Conservation (phyloP, 768 basidiomycete species). For the Phaffia australis region DNA sequence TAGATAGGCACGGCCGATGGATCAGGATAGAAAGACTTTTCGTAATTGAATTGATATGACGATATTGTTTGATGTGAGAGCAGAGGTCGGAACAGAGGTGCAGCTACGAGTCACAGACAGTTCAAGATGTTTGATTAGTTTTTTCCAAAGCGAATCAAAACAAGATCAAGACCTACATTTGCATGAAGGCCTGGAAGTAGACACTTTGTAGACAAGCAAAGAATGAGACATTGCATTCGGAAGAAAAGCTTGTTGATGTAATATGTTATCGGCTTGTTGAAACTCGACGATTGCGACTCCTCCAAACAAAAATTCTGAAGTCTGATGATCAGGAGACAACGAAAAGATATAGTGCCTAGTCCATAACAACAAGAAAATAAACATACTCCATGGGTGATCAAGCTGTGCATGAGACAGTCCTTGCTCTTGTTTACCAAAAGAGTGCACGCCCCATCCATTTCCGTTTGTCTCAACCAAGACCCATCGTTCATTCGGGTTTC, state of each 20-base stretch:
- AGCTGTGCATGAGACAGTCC: not conserved
- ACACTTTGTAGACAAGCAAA: conserved; percentile 52
- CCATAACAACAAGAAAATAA: not conserved
- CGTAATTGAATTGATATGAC: conserved; percentile 52
- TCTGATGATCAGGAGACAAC: no score
- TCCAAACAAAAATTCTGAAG: not conserved
- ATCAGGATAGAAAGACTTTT: conserved; percentile 50
- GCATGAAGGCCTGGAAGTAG: not conserved
- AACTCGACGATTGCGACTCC: not conserved
- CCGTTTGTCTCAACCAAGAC: not conserved
- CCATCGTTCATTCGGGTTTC: not conserved
- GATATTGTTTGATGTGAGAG: conserved; percentile 48
- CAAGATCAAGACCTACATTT: not conserved
- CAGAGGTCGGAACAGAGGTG: conserved; percentile 49
- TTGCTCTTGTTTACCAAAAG: not conserved
- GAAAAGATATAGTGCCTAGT: not conserved
- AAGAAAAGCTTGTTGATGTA: conserved; percentile 44
- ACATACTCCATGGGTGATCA: not conserved
- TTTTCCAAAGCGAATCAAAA: no score
- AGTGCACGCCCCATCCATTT: conserved; percentile 13
- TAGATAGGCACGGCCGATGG: conserved; percentile 26
- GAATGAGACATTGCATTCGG: conserved; percentile 52
- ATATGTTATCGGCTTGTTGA: conserved; percentile 28
- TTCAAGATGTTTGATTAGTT: conserved; percentile 35
- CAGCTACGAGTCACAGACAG: conserved; percentile 36